These are phyloP conservation scores for Globisporangium recalcitrans DNA, from an alignment of 352 stramenopile genomes.

Conservation along the genomic window DNA sequence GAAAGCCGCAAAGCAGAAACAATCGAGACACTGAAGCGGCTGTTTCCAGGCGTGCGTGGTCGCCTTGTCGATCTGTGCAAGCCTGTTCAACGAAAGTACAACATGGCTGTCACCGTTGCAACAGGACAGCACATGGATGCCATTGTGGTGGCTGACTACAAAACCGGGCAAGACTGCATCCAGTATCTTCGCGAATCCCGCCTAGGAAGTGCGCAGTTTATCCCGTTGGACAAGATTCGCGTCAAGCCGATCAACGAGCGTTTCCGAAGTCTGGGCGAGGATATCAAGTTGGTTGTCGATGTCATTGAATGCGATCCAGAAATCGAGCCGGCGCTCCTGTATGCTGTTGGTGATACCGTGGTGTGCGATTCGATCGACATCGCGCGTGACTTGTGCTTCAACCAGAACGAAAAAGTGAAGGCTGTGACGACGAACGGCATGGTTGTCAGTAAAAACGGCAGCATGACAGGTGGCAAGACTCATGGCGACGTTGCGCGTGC, in stretches of 20 bases:
- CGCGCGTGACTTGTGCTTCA: constrained; percentile 84
- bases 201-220: constrained; percentile 93
- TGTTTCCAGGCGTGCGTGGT: constrained; percentile 92
- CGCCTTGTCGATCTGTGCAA: constrained; percentile 96
- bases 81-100: constrained; percentile 94
- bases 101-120: constrained; percentile 96
- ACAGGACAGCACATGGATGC: constrained; percentile 98
- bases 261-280: constrained; percentile 85
- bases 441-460: constrained; percentile 97
- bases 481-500: constrained; percentile 79
- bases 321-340: constrained; percentile 92
- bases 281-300: constrained; percentile 94
- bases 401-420: constrained; percentile 81
- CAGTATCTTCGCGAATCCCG: constrained; percentile 95
- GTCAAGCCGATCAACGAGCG: constrained; percentile 91
- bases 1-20: constrained; percentile 79
- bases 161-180: constrained; percentile 82
- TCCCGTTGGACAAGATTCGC: constrained; percentile 94
- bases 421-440: constrained; percentile 92
- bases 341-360: constrained; percentile 94
- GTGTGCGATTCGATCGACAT: constrained; percentile 95
- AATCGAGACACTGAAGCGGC: constrained; percentile 76
- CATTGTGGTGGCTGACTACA: constrained; percentile 75
- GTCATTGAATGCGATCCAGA: constrained; percentile 93
- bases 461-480: constrained; percentile 96